Evolutionary conservation across 2,329 filamentous ascomycete species (phyloP).

Genomic region (Phyllosticta citribraziliensis): DNA sequence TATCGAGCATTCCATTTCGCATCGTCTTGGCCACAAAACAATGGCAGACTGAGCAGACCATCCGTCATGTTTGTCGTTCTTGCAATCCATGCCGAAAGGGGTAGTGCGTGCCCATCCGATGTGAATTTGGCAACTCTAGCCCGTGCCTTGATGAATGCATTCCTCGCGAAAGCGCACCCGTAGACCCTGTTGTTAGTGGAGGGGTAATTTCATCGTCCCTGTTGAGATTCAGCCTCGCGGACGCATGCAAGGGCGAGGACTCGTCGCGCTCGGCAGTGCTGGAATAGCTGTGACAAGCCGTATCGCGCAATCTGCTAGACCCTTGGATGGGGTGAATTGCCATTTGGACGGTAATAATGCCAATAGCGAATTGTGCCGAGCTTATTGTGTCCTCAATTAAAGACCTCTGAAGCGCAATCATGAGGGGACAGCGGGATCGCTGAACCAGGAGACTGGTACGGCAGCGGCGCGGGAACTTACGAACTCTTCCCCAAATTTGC

Average conservation of each 20-base stretch:
- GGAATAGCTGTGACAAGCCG: neutral
- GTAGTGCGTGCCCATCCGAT: neutral
- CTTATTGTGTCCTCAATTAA: neutral
- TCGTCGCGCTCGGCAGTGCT: neutral
- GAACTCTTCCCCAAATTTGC: neutral
- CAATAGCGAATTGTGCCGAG: neutral
- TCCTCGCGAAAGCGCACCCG: neutral
- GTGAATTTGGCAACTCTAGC: neutral
- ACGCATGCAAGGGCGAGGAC: neutral
- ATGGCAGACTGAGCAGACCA: neutral
- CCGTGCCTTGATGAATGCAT: neutral
- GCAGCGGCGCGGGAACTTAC: neutral
- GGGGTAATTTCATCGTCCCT: neutral
- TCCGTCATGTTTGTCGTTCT: neutral
- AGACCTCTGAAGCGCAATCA: neutral
- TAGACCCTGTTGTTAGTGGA: neutral
- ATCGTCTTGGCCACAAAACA: neutral
- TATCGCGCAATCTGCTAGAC: neutral
- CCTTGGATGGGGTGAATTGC: neutral
- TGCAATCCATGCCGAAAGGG: neutral
- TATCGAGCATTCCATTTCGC: neutral
- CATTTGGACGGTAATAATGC: neutral
- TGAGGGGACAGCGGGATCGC: neutral
- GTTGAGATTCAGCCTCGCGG: neutral
- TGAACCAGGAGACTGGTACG: neutral